Conservation (phyloP, 148 eudicot genomes). For the Rhododendron williamsianum region DNA sequence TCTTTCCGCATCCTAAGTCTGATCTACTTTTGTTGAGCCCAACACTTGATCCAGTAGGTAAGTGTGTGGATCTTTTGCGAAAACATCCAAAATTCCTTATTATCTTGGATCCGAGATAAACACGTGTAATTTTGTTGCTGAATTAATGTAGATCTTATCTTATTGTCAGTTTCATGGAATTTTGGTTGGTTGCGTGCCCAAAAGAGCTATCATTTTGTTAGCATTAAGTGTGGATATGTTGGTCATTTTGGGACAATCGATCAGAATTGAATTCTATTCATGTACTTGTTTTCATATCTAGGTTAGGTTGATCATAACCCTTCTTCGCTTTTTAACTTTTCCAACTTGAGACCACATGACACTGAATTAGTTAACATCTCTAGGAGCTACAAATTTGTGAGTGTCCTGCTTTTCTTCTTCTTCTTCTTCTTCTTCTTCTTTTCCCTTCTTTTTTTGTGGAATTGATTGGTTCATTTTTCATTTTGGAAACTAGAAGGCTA, state of each 20-base stretch:
- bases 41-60: slow-evolving; percentile 6
- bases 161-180: background rate
- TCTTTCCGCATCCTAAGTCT: background rate
- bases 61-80: background rate
- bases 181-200: background rate
- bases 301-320: background rate
- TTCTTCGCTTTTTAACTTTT: background rate
- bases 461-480: background rate
- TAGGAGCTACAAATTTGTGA: background rate
- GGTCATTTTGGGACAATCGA: background rate
- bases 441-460: background rate
- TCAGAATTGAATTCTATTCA: background rate
- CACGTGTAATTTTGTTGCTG: background rate
- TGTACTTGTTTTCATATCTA: background rate
- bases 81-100: background rate
- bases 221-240: background rate
- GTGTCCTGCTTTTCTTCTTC: background rate
- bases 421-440: background rate
- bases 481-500: background rate
- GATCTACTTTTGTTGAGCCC: slow-evolving; percentile 7
- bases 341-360: background rate
- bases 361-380: background rate
- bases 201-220: background rate
- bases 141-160: background rate
- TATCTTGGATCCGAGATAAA: background rate